Base-by-base conservation (phyloP, 2,329 filamentous ascomycete genomes). In the Geosmithia putterillii region DNA sequence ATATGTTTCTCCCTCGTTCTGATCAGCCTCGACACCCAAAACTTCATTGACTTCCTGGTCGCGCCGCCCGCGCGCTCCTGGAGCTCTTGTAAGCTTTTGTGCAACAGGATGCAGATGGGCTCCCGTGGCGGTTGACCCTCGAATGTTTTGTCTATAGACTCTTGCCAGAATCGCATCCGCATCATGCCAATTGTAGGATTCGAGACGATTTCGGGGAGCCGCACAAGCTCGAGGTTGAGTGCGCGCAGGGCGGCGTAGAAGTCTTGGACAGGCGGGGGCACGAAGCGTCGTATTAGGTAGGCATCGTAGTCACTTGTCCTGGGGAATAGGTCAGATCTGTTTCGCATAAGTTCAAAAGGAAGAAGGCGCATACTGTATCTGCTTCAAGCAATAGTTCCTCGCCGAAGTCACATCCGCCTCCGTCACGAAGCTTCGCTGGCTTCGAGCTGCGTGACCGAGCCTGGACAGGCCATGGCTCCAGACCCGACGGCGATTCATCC, bases 141-240 rank as follows among this genome's bases (percentile, higher is more conserved):
- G 47, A 95, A 83, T 1, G 86, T 83, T 47, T 82, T 81, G 43
- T 82, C 75, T 42, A 98, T 69, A 4, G 86, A 79, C 53, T 96
- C 89, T 41, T 86, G 79, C 86, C 92, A 96, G 69, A 96, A 96
- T 60, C 95, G 86, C 63, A 95, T 82, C 50, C 92, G 87, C 72
- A 96, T 79, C 42, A 81, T 73, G 41, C 87, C 90, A 47, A 96
- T 85, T 4, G 82, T 83, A n/a, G 85, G 79, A 47, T 84, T 92
- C 40, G 86, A 92, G 18, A 92, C 89, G 12, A 85, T 79, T 63
- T 96, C 90, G 45, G 92, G 87, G 48, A 96, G 83, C 45, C 86
- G 78, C 38, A 90, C 86, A 47, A 95, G 76, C 61, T 95, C 90
- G 54, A 96, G 75, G 58, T 98, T 98, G 61, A 98, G 80, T 42